Conservation (phyloP, 768 basidiomycete genomes). For the Dioszegia crocea region DNA sequence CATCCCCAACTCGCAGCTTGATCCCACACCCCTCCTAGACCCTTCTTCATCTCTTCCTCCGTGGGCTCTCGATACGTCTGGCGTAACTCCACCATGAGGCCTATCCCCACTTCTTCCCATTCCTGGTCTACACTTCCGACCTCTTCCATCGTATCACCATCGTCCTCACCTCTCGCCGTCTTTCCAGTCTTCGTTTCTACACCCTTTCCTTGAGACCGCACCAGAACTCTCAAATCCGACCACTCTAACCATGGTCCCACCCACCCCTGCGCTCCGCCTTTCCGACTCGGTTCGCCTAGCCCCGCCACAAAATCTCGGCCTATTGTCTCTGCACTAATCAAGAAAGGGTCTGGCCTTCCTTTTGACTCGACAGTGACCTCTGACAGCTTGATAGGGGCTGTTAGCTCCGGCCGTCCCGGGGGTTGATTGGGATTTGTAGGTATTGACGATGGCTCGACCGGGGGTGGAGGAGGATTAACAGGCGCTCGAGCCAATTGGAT, state of each 20-base stretch:
- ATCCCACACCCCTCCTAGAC: conserved; percentile 46
- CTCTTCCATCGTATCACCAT: no score
- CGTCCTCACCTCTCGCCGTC: no score
- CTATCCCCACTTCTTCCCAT: conserved; percentile 14
- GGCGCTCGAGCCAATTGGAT: conserved; percentile 11
- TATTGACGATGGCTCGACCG: neutral
- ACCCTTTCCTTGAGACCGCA: no score
- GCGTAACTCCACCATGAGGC: conserved; percentile 40
- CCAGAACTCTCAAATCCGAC: neutral
- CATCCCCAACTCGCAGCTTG: conserved; percentile 42
- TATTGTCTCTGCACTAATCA: conserved; percentile 54
- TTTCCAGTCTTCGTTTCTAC: neutral
- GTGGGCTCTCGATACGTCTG: conserved; percentile 31
- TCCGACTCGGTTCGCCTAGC: conserved; percentile 81
- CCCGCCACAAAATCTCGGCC: conserved; percentile 72
- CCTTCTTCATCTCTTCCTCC: conserved; percentile 35
- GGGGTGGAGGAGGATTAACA: conserved; percentile 11
- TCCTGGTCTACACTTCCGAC: neutral
- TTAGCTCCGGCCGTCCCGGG: no score
- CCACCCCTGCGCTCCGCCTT: conserved; percentile 75
- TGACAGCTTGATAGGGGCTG: no score
- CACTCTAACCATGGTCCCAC: conserved; percentile 7
- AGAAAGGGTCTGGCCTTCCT: conserved; percentile 37
- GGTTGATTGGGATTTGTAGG: no score
- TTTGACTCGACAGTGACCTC: neutral